Evolutionary conservation across 169 alveolate species (phyloP), one percentile per base, ranked within the genome.

Genomic region (Perkinsus olseni): DNA sequence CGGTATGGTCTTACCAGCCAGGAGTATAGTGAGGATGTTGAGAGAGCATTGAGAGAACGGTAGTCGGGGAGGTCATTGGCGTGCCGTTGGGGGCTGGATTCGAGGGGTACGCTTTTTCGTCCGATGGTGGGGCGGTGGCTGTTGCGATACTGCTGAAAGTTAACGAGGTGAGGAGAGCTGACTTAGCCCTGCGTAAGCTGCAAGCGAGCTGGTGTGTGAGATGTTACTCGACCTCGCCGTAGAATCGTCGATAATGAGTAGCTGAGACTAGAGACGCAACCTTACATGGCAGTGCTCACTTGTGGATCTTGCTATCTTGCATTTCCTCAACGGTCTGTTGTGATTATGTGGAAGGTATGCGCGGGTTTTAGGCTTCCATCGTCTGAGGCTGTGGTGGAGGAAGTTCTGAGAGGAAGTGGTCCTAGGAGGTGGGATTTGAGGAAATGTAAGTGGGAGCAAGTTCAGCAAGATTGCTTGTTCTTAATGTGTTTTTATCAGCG

Each of bases 401-500:
- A 8, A 0, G 82, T 24, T 6, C 82, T 62, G 82, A 62, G 17
- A 21, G 82, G 82, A 24, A 62, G 17, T 0, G 82, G 82, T 3
- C 82, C 82, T 13, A 62, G 34, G 82, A 62, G 82, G 34, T 62
- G 82, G 82, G 82, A 62, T 62, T 62, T 62, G 82, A 62, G 82
- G 82, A 62, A 62, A 62, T 62, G 82, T 62, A 62, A 62, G 82
- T 4, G 34, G 1, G 82, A 62, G 82, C 82, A 62, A 62, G 82
- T 6, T 62, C 31, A 28, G 82, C 82, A 62, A 62, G 82, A 62
- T 62, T 62, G 1, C 8, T 62, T 8, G 82, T 40, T 6, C 11
- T 6, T 40, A 40, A 11, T 40, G 50, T 40, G 50, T 40, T 97
- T 98, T 40, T 8, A 28, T 13, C 17, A 62, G 82, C 82, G 1